Conservation (phyloP, 768 basidiomycete species). For the Serendipita indica region DNA sequence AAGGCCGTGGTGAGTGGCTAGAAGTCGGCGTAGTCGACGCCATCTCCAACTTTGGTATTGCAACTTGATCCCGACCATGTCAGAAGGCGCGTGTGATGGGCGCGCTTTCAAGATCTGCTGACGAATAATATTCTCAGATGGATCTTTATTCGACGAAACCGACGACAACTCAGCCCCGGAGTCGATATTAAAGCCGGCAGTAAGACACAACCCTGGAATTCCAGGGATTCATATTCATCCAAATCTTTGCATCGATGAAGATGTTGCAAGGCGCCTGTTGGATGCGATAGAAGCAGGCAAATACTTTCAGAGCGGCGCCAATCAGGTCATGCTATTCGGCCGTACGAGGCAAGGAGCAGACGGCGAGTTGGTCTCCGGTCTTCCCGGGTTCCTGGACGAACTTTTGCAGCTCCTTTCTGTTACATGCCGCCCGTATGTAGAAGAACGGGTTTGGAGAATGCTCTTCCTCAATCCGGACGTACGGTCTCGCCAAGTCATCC, state of each 20-base stretch:
- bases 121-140: not conserved
- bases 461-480: slow-evolving; percentile 41
- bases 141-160: not conserved
- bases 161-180: not conserved
- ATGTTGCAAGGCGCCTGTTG: slow-evolving; percentile 9
- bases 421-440: slow-evolving; percentile 36
- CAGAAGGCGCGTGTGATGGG: not conserved
- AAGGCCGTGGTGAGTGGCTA: not conserved
- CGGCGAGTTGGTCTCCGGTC: slow-evolving; percentile 20
- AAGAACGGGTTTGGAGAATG: slow-evolving; percentile 34
- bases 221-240: slow-evolving; percentile 13
- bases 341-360: slow-evolving; percentile 22
- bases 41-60: not conserved
- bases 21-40: not conserved
- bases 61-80: not conserved
- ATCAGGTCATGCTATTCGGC: slow-evolving; percentile 84
- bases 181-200: no score
- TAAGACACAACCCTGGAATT: not conserved
- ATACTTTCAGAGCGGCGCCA: slow-evolving; percentile 28
- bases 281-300: slow-evolving; percentile 14
- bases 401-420: slow-evolving; percentile 38
- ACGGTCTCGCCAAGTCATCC: slow-evolving; percentile 63
- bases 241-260: slow-evolving; percentile 10
- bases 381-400: slow-evolving; percentile 40
- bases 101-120: not conserved